Evolutionary conservation across 2,329 filamentous ascomycete genomes (phyloP).

Genomic region (Pyrenophora teres): DNA sequence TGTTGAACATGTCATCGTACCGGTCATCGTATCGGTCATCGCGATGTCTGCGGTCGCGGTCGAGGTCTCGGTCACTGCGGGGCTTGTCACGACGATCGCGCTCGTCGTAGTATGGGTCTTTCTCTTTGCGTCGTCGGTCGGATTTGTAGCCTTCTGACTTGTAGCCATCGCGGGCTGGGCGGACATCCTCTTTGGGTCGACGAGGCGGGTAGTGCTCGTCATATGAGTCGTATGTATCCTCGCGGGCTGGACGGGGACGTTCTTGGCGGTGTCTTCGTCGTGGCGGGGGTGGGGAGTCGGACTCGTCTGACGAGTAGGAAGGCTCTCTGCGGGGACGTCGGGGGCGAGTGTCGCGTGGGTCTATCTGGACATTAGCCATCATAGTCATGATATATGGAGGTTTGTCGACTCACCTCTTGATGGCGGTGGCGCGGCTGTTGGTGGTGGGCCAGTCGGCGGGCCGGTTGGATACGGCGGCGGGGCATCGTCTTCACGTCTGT

Average conservation of each 20-base stretch:
- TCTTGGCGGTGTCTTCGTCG: conserved; percentile 28
- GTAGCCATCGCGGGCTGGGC: conserved; percentile 31
- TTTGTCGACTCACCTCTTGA: conserved; percentile 8
- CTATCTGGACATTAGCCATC: background rate
- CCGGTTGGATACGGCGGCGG: conserved; percentile 17
- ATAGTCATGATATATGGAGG: background rate
- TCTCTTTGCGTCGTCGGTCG: conserved; percentile 10
- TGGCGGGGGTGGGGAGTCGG: conserved; percentile 30
- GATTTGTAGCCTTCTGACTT: conserved; percentile 24
- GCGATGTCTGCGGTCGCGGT: conserved; percentile 10
- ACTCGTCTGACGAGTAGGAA: conserved; percentile 25
- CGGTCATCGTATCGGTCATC: conserved; percentile 25
- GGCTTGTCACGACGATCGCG: conserved; percentile 26
- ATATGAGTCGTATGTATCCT: conserved; percentile 34
- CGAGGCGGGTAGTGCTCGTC: conserved; percentile 32
- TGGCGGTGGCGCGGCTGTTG: conserved; percentile 10
- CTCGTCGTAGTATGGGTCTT: conserved; percentile 11
- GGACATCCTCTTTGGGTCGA: conserved; percentile 14
- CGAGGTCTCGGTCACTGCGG: background rate
- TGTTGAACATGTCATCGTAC: conserved; percentile 28
- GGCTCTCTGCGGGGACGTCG: conserved; percentile 23
- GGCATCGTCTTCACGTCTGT: conserved; percentile 21
- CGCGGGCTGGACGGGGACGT: conserved; percentile 21
- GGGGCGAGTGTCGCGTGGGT: conserved; percentile 10
- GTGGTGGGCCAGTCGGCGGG: conserved; percentile 1